Evolutionary conservation across 2,329 filamentous ascomycete species (phyloP).

Genomic region (Colletotrichum tropicale): DNA sequence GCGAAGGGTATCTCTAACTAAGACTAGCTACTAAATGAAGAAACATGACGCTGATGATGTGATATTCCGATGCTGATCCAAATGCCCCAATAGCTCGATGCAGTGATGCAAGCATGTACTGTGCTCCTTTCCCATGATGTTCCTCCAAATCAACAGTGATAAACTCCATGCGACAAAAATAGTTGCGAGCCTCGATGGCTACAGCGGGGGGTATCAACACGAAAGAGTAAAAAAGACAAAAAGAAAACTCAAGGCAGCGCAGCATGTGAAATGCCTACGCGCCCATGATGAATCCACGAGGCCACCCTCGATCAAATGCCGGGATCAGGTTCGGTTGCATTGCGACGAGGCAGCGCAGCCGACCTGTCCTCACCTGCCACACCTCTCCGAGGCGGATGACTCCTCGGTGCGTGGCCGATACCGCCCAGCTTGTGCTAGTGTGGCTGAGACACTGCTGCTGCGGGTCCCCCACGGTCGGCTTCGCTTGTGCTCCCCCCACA

Average conservation of each 20-base stretch:
- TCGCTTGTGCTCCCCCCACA: constrained; percentile 12
- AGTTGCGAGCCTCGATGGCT: background rate
- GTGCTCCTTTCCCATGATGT: background rate
- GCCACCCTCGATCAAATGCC: background rate
- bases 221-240: background rate
- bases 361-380: constrained; percentile 18
- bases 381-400: constrained; percentile 4
- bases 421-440: constrained; percentile 14
- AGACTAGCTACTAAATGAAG: background rate
- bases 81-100: background rate
- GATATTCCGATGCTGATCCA: constrained; percentile 11
- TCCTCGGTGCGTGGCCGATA: constrained; percentile 12
- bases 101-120: constrained; percentile 1
- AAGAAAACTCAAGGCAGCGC: background rate
- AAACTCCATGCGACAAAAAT: constrained; percentile 13
- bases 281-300: constrained; percentile 14
- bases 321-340: background rate
- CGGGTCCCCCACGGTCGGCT: constrained; percentile 13
- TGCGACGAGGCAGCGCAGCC: constrained; percentile 6
- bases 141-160: background rate
- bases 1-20: constrained; percentile 22
- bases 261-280: constrained; percentile 8
- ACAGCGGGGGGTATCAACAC: constrained; percentile 19
- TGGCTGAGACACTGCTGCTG: constrained; percentile 15
- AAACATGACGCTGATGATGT: constrained; percentile 2